A percentile compares a stretch with the other conserved stretches of the same genome.
Conservation (phyloP, 805 yeast species). For the Ogataea kodamae region DNA sequence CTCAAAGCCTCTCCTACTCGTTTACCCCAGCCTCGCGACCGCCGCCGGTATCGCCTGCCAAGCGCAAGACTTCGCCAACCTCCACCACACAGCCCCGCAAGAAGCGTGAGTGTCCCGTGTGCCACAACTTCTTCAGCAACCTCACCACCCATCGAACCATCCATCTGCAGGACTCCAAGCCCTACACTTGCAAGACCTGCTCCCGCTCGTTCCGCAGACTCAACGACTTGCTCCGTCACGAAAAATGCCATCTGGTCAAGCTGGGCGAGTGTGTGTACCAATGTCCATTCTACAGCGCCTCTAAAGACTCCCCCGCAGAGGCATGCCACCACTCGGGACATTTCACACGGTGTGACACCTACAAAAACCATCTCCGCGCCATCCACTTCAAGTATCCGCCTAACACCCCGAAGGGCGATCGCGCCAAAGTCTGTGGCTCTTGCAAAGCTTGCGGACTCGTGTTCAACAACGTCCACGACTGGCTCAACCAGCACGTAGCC, state of each 20-base stretch:
- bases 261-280: constrained; percentile 63
- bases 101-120: constrained; percentile 37
- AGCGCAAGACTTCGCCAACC: constrained; percentile 6
- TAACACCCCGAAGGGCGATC: constrained; percentile 77
- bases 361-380: constrained; percentile 85
- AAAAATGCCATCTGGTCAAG: constrained; percentile 81
- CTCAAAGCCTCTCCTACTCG: constrained; percentile 17
- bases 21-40: constrained; percentile 2
- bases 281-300: constrained; percentile 69
- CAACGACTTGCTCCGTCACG: constrained; percentile 81
- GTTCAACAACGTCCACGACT: constrained; percentile 69
- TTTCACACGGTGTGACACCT: constrained; percentile 87
- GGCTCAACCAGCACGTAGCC: constrained; percentile 77
- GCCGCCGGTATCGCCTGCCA: constrained; percentile 10
- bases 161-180: constrained; percentile 71
- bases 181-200: constrained; percentile 76
- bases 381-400: constrained; percentile 85
- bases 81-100: constrained; percentile 26
- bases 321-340: constrained; percentile 79
- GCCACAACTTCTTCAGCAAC: constrained; percentile 59
- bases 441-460: constrained; percentile 73
- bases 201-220: constrained; percentile 83
- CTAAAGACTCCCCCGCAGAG: constrained; percentile 24
- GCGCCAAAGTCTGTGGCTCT: constrained; percentile 63
- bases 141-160: constrained; percentile 81